These are phyloP conservation scores for Arabidopsis arenosa DNA, from an alignment of 345 rosid species.

Conservation along the genomic window DNA sequence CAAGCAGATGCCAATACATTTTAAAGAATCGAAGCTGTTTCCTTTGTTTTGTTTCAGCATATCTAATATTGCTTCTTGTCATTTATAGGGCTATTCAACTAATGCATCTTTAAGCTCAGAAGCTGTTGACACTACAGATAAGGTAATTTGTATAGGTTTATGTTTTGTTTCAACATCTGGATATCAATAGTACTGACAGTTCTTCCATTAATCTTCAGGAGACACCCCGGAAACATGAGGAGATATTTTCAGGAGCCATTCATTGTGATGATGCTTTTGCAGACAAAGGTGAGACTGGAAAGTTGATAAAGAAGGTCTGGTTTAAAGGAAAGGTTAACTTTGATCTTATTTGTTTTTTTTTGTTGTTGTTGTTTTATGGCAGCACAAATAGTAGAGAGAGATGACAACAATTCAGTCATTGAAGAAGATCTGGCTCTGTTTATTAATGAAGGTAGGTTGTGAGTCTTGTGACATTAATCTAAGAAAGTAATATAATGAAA, in stretches of 20 bases:
- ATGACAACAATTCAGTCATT: conserved; percentile 9
- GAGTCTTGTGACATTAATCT: conserved; percentile 23
- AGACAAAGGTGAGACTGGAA: conserved; percentile 36
- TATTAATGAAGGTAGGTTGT: conserved; percentile 47
- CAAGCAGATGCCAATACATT: not conserved
- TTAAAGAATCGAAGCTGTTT: not conserved
- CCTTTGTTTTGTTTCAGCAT: not conserved
- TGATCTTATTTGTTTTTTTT: not conserved
- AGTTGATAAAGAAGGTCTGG: conserved; percentile 5
- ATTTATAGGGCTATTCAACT: conserved; percentile 16
- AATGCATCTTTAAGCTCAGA: conserved; percentile 3
- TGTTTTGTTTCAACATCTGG: conserved; percentile 8
- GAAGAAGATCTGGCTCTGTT: conserved; percentile 24
- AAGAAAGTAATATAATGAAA: not conserved
- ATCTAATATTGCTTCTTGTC: conserved; percentile 12
- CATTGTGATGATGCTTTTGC: conserved; percentile 11
- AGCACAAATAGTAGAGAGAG: conserved; percentile 21
- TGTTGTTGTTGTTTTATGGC: not conserved
- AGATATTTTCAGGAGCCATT: conserved; percentile 20
- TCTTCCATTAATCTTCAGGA: conserved; percentile 27
- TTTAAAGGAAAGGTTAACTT: not conserved
- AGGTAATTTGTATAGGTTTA: conserved; percentile 1
- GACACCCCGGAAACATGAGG: conserved; percentile 18
- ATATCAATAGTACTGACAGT: not conserved
- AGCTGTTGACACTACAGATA: not conserved